Percentiles rank a stretch among this genome's conserved stretches.
phyloP scores from a whole-genome alignment of 805 yeast species.

The Priceomyces carsonii region DNA sequence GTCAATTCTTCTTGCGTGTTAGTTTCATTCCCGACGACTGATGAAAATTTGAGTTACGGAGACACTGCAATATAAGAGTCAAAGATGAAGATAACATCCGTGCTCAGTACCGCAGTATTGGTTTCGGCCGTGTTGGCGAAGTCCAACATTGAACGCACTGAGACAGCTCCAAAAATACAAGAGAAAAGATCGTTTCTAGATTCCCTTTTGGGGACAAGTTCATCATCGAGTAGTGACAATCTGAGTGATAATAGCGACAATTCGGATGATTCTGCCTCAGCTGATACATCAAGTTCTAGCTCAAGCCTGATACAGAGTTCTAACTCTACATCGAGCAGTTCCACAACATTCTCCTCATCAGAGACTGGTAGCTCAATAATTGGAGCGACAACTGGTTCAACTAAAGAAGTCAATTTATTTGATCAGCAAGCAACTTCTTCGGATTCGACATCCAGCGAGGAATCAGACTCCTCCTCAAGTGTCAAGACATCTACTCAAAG shows the following conservation, averaged over 20 bases:
- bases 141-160: slow-evolving; percentile 11
- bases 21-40: slow-evolving; percentile 5
- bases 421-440: no score
- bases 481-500: neutral
- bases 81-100: slow-evolving; percentile 25
- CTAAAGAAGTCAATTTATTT: no score
- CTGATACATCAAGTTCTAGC: slow-evolving; percentile 9
- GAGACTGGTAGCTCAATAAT: slow-evolving; percentile 1
- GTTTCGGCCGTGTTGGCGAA: slow-evolving; percentile 23
- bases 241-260: neutral
- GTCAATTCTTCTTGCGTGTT: slow-evolving; percentile 3
- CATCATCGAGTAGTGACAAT: neutral
- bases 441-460: slow-evolving; percentile 1
- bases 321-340: slow-evolving; percentile 1
- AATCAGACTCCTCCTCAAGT: neutral
- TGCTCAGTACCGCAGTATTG: slow-evolving; percentile 22
- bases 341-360: neutral
- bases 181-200: slow-evolving; percentile 13
- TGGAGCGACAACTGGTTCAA: no score
- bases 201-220: slow-evolving; percentile 6
- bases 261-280: slow-evolving; percentile 2
- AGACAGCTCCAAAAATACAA: slow-evolving; percentile 7
- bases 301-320: slow-evolving; percentile 6
- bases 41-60: slow-evolving; percentile 8
- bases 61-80: slow-evolving; percentile 2